A percentile compares a stretch with the other conserved stretches of the same genome.
Conservation (phyloP, 257 asterid genomes). For the Parsonsia alboflavescens region DNA sequence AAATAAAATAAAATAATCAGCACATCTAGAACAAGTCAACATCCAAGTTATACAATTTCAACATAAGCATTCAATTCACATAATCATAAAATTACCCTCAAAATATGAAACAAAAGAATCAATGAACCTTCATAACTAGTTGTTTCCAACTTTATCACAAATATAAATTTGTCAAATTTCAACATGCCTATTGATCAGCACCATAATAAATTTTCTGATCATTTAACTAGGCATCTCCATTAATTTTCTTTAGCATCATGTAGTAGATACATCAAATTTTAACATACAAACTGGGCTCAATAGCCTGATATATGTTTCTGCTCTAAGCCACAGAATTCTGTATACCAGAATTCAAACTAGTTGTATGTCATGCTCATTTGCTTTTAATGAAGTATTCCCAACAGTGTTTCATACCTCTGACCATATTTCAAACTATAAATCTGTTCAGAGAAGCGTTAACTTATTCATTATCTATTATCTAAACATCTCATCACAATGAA, state of each 20-base stretch:
- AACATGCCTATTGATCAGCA: neutral
- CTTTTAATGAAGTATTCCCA: neutral
- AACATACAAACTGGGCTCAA: neutral
- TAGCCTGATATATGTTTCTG: neutral
- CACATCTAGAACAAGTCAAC: conserved; percentile 8
- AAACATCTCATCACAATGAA: neutral
- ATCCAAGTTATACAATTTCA: neutral
- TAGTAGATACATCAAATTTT: neutral
- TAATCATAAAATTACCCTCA: neutral
- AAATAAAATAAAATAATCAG: conserved; percentile 1
- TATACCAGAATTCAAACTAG: neutral
- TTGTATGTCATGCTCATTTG: neutral
- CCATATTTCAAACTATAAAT: neutral
- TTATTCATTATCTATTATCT: neutral
- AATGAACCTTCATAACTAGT: neutral
- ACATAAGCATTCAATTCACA: neutral
- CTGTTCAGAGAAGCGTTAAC: neutral
- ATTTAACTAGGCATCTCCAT: neutral
- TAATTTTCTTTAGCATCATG: neutral
- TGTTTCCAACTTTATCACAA: neutral
- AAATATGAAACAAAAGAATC: neutral
- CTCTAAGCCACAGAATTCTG: neutral
- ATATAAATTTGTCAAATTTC: neutral
- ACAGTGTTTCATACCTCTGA: neutral
- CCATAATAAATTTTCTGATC: neutral